Evolutionary conservation across 1,284 basidiomycete genomes (phyloP), one percentile per base, ranked within the genome.

Genomic region (Ustilago nuda): DNA sequence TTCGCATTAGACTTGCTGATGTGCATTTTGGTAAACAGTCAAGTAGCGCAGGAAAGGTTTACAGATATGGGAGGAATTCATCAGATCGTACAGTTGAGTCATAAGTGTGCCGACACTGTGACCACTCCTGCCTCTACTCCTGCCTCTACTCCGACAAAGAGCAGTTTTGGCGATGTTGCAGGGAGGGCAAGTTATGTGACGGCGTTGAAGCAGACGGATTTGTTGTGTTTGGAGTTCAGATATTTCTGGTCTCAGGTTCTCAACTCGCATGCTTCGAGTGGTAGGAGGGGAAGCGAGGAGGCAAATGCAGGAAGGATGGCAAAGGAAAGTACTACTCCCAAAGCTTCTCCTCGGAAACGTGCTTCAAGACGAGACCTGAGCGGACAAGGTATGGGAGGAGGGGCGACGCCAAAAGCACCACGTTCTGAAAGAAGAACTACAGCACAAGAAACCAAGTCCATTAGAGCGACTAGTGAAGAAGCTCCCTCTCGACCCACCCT

Each of bases 1-100:
- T 77, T 77, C 37, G 75, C 75, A 9, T 59, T 77, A 17, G 70
- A 73, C 37, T 61, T 73, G 45, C 64, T 77, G 56, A 77, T 77
- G 75, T 77, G 75, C 50, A 53, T 77, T 35, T 65, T 77, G 13
- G 75, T 73, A 41, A 71, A 77, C 61, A 70, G 61, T 43, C 19
- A 50, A 2, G 15, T 51, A 2, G 70, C 71, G 1, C 70, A 65
- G 46, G 64, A 72, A 32, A 59, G 64, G 1, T 77, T 77, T 46
- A 37, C 46, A 11, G 71, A 77, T 19, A 77, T 77, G 66, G 75
- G 75, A 23, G 75, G 75, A 17, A 66, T 73, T 27, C 66, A 69
- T 13, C 70, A 73, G 61, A 73, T 77, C 35, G 66, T 73, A 8
- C 61, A 77, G 35, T 71, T 77, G 37, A 67, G 64, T 53, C 70